Conservation (phyloP, 2,329 filamentous ascomycete genomes). For the Curvularia hawaiiensis region DNA sequence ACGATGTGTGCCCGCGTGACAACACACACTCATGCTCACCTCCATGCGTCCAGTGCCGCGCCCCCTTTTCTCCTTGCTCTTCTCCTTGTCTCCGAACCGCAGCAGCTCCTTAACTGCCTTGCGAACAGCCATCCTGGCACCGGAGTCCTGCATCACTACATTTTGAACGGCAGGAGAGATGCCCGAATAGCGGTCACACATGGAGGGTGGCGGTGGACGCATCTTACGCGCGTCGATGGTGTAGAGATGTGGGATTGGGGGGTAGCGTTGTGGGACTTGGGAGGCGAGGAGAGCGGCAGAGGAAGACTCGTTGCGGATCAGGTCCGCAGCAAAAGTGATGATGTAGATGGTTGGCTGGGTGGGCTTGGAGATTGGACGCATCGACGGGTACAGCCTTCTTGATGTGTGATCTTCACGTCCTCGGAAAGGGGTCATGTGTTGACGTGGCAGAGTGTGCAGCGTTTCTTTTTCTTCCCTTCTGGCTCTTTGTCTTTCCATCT, state of each 20-base stretch:
- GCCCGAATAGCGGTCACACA: conserved; percentile 33
- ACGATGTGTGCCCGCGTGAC: conserved; percentile 37
- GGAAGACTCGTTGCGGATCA: conserved; percentile 6
- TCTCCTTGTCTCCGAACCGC: conserved; percentile 6
- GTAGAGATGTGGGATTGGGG: conserved; percentile 27
- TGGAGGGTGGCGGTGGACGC: conserved; percentile 13
- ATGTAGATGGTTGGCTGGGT: conserved; percentile 32
- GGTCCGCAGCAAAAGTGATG: conserved; percentile 26
- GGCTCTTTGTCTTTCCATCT: neutral
- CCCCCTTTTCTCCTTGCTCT: conserved; percentile 1
- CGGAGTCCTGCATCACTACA: conserved; percentile 23
- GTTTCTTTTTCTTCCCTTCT: neutral
- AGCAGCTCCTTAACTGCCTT: conserved; percentile 22
- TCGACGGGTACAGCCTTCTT: neutral
- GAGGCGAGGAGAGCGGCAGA: conserved; percentile 15
- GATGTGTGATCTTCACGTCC: neutral
- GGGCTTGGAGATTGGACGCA: neutral
- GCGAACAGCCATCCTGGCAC: conserved; percentile 20
- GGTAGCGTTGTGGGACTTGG: conserved; percentile 18
- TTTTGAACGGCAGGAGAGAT: conserved; percentile 29
- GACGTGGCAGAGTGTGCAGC: neutral
- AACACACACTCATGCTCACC: conserved; percentile 30
- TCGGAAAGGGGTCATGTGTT: neutral
- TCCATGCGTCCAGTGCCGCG: conserved; percentile 13
- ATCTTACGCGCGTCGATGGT: conserved; percentile 30